Conservation (phyloP, 352 stramenopile genomes). For the Pythium folliculosum region DNA sequence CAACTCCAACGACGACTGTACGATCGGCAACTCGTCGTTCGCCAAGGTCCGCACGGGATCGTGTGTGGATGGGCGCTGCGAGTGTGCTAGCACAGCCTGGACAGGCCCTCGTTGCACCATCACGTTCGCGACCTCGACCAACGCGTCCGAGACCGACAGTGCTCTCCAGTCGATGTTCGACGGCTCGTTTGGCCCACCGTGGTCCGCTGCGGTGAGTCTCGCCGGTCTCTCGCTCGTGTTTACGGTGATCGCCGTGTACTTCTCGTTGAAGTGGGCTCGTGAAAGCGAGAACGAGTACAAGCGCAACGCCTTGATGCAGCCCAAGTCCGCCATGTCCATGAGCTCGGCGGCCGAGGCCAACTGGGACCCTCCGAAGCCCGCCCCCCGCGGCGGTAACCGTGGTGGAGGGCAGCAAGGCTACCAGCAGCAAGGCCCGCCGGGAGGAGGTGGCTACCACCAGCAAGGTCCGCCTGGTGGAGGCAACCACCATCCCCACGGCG, state of each 20-base stretch:
- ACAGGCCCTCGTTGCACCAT: conserved; percentile 58
- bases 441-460: not conserved
- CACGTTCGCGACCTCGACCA: conserved; percentile 26
- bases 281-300: conserved; percentile 23
- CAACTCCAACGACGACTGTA: conserved; percentile 56
- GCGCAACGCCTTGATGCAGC: conserved; percentile 22
- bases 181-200: conserved; percentile 52
- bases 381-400: conserved; percentile 27
- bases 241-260: conserved; percentile 37
- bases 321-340: conserved; percentile 28
- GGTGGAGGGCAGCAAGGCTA: conserved; percentile 1
- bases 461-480: not conserved
- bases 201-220: conserved; percentile 34
- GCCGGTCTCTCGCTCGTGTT: conserved; percentile 36
- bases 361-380: conserved; percentile 19
- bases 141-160: conserved; percentile 20
- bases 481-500: not conserved
- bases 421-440: not conserved
- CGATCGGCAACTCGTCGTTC: conserved; percentile 32
- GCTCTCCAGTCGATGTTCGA: conserved; percentile 22
- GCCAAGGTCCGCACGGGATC: conserved; percentile 23
- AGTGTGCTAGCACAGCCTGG: conserved; percentile 54
- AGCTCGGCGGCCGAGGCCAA: conserved; percentile 22
- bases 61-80: conserved; percentile 46
- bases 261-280: conserved; percentile 29